A percentile compares a stretch with the other conserved stretches of the same genome.
Evolutionary conservation across 352 stramenopile genomes (phyloP).

Genomic region (Phytophthora hibernalis): DNA sequence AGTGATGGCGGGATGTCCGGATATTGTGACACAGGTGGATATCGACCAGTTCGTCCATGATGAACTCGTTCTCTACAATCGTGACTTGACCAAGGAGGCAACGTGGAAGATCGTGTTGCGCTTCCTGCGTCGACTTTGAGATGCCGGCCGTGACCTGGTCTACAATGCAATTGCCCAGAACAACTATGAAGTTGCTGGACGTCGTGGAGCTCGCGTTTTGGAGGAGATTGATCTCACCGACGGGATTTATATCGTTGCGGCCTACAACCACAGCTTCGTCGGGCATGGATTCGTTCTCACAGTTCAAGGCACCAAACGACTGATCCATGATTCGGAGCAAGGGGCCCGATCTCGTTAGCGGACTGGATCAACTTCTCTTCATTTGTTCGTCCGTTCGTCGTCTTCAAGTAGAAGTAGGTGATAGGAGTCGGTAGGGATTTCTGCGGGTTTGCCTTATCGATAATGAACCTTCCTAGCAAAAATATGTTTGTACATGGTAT

Average conservation of each 20-base stretch:
- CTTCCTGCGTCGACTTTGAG: no score
- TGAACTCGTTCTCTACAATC: not conserved
- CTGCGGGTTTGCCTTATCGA: slow-evolving; percentile 7
- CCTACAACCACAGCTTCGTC: slow-evolving; percentile 9
- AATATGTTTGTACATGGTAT: no score
- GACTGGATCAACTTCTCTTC: slow-evolving; percentile 14
- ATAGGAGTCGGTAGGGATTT: slow-evolving; percentile 17
- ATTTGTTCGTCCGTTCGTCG: no score
- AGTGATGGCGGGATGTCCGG: not conserved
- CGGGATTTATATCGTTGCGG: slow-evolving; percentile 1
- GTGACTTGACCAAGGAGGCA: slow-evolving; percentile 4
- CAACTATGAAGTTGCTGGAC: not conserved
- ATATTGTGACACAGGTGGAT: slow-evolving; percentile 3
- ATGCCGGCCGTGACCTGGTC: not conserved
- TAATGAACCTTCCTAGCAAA: no score
- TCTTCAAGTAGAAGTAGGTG: slow-evolving; percentile 7
- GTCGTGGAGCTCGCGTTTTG: not conserved
- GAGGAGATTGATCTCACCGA: not conserved
- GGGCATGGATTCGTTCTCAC: slow-evolving; percentile 1
- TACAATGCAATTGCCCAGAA: not conserved
- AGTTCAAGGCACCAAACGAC: slow-evolving; percentile 2
- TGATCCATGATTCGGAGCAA: slow-evolving; percentile 4
- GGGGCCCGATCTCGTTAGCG: not conserved
- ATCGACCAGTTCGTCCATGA: slow-evolving; percentile 12
- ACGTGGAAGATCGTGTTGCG: slow-evolving; percentile 22